Percentiles rank a stretch among this genome's conserved stretches.
These are phyloP conservation scores for Coelastrella sp. DNA, from an alignment of 139 green algal species.

Conservation along the genomic window DNA sequence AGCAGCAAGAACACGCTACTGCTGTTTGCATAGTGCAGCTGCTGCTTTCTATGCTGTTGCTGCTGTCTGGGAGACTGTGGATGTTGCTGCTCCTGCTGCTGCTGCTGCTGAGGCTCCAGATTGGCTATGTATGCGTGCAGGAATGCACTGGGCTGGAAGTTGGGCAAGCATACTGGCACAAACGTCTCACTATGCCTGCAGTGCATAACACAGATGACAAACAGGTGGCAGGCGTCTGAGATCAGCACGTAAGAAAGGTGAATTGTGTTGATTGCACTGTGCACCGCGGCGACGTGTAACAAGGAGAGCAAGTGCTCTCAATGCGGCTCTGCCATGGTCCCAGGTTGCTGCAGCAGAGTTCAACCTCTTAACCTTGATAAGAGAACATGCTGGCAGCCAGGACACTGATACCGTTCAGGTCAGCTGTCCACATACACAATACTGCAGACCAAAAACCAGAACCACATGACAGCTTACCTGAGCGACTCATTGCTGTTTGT, in stretches of 20 bases:
- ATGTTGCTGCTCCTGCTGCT: conserved; percentile 7
- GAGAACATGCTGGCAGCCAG: too few species aligned
- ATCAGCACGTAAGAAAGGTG: not conserved
- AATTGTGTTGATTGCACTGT: too few species aligned
- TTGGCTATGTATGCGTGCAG: conserved; percentile 88
- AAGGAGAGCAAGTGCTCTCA: too few species aligned
- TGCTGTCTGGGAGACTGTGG: conserved; percentile 10
- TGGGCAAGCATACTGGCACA: conserved; percentile 86
- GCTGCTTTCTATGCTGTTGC: not conserved
- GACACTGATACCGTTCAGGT: too few species aligned
- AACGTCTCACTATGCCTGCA: conserved; percentile 63
- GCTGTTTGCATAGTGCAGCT: conserved; percentile 43
- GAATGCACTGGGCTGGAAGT: conserved; percentile 83
- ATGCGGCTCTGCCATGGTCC: too few species aligned
- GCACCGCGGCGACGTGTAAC: too few species aligned
- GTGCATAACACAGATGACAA: not conserved
- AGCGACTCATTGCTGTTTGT: conserved; percentile 58
- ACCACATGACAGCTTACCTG: not conserved
- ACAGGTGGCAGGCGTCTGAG: not conserved
- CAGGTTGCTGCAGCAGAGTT: too few species aligned
- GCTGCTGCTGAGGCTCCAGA: conserved; percentile 53
- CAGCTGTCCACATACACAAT: too few species aligned
- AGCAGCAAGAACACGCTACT: conserved; percentile 71
- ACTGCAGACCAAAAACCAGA: too few species aligned
- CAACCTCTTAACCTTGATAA: too few species aligned